These are phyloP conservation scores for Ceratobasidium sp. DNA, from an alignment of 1,284 basidiomycete species.

Conservation along the genomic window DNA sequence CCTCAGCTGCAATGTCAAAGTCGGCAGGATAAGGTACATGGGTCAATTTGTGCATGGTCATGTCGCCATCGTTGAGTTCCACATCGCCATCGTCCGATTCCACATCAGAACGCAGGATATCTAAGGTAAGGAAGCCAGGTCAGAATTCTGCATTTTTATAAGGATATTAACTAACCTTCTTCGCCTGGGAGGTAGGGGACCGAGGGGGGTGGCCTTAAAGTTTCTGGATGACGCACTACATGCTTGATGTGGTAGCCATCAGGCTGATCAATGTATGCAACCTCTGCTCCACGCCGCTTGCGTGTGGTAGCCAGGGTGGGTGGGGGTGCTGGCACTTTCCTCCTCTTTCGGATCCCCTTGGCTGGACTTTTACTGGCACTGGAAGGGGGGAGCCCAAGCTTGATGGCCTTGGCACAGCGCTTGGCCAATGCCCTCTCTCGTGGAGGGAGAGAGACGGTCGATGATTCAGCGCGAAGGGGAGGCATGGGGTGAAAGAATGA, in stretches of 20 bases:
- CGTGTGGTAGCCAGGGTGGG: not conserved
- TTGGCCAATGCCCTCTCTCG: not conserved
- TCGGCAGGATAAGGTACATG: not conserved
- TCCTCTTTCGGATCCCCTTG: not conserved
- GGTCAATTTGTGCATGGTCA: not conserved
- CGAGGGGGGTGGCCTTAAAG: not conserved
- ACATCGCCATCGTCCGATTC: not conserved
- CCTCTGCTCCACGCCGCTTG: not conserved
- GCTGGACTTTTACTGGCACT: not conserved
- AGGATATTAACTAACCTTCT: not conserved
- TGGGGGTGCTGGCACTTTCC: not conserved
- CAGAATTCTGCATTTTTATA: not conserved
- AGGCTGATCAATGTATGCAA: not conserved
- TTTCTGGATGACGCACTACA: not conserved
- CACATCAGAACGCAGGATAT: slow-evolving; percentile 1
- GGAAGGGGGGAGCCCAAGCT: not conserved
- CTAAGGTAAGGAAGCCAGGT: not conserved
- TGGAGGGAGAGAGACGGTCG: slow-evolving; percentile 7
- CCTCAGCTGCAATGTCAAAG: not conserved
- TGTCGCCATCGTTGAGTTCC: too few species aligned
- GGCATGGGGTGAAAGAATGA: not conserved
- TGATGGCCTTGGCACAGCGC: slow-evolving; percentile 8
- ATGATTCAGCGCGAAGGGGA: not conserved
- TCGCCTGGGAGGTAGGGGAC: not conserved
- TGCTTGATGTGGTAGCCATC: not conserved